Conservation (phyloP, 1,284 basidiomycete species). For the Trametes versicolor region DNA sequence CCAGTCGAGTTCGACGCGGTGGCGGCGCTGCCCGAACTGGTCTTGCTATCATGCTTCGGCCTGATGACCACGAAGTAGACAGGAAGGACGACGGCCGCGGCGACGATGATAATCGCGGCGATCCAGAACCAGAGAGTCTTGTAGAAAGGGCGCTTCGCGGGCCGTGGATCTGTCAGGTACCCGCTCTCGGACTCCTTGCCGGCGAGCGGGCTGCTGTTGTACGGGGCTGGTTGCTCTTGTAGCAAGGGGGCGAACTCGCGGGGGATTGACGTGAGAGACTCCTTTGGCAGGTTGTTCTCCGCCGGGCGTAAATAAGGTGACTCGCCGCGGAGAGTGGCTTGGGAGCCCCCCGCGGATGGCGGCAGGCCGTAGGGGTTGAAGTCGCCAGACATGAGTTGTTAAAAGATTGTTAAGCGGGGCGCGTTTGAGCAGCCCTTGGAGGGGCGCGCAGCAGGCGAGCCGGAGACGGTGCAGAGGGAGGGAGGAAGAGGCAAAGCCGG, state of each 20-base stretch:
- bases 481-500: conserved; percentile 1
- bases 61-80: conserved; percentile 53
- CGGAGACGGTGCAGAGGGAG: neutral
- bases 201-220: conserved; percentile 16
- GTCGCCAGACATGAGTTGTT: conserved; percentile 6
- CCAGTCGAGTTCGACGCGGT: conserved; percentile 29
- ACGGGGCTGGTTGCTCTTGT: neutral
- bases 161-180: conserved; percentile 27
- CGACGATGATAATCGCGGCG: conserved; percentile 40
- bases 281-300: conserved; percentile 4
- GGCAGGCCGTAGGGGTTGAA: conserved; percentile 15
- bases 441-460: neutral
- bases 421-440: neutral
- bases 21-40: conserved; percentile 24
- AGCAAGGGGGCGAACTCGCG: conserved; percentile 19
- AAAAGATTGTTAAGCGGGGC: neutral
- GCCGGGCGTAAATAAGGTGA: conserved; percentile 9
- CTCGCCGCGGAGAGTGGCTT: conserved; percentile 18
- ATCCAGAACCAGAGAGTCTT: conserved; percentile 41
- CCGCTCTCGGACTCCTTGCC: neutral
- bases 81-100: conserved; percentile 53
- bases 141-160: conserved; percentile 52
- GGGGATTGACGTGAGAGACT: conserved; percentile 15
- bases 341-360: conserved; percentile 9
- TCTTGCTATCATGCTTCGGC: conserved; percentile 39